These are phyloP conservation scores for Phaeoacremonium minimum DNA, from an alignment of 2,329 filamentous ascomycete species.

Conservation along the genomic window DNA sequence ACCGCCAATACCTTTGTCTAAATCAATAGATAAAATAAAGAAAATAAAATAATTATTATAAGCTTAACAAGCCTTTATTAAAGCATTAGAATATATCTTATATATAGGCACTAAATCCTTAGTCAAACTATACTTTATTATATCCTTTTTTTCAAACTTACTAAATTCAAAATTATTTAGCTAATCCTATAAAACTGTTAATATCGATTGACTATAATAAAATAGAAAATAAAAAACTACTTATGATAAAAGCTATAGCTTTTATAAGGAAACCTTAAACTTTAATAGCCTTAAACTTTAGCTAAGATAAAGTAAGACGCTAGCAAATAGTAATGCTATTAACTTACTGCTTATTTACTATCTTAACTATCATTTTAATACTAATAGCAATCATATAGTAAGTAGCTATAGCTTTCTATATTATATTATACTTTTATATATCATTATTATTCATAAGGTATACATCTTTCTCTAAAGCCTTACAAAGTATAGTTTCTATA, in stretches of 20 bases:
- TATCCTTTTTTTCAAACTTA: neutral
- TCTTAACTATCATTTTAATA: neutral
- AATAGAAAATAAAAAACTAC: neutral
- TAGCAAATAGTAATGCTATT: neutral
- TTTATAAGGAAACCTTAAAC: neutral
- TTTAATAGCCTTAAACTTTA: neutral
- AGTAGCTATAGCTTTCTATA: neutral
- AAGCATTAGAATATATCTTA: neutral
- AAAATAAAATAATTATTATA: too few relatives aligned
- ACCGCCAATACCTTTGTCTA: neutral
- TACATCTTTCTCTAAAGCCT: neutral
- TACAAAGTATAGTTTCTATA: neutral
- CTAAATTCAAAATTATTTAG: neutral
- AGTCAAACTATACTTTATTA: neutral
- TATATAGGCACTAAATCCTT: neutral
- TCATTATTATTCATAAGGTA: neutral
- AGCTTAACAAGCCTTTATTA: neutral
- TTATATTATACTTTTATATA: neutral
- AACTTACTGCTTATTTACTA: neutral
- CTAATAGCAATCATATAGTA: neutral
- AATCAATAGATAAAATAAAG: neutral
- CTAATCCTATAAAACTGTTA: too few relatives aligned
- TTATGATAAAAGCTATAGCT: neutral
- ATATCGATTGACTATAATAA: too few relatives aligned
- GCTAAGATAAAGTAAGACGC: neutral